These are phyloP conservation scores for Penicillium turbatum DNA, from an alignment of 495 filamentous ascomycete species.

Conservation along the genomic window DNA sequence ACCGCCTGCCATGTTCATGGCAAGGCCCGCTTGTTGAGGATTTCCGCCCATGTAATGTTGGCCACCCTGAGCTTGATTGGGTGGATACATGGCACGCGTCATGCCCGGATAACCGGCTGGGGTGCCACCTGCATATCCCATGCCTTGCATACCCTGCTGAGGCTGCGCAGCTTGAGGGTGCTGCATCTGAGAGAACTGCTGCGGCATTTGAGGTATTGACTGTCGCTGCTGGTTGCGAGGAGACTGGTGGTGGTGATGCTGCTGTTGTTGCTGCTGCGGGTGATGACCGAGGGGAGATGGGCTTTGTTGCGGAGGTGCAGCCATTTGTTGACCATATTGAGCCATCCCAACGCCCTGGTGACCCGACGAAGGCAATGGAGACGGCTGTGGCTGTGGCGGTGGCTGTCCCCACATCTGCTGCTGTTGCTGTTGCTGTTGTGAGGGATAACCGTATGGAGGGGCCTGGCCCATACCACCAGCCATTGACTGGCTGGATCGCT, in stretches of 20 bases:
- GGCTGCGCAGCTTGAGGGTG: slow-evolving; percentile 56
- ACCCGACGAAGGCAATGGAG: slow-evolving; percentile 38
- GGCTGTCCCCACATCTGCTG: slow-evolving; percentile 53
- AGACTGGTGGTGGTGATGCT: slow-evolving; percentile 45
- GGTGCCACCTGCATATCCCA: slow-evolving; percentile 38
- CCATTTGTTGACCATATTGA: slow-evolving; percentile 43
- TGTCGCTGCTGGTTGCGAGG: slow-evolving; percentile 46
- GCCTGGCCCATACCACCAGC: slow-evolving; percentile 36
- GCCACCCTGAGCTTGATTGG: slow-evolving; percentile 35
- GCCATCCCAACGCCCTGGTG: slow-evolving; percentile 42
- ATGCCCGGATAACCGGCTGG: slow-evolving; percentile 37
- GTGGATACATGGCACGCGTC: slow-evolving; percentile 41
- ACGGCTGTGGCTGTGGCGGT: slow-evolving; percentile 52
- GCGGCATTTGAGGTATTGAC: slow-evolving; percentile 38
- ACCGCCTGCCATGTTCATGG: slow-evolving; percentile 38
- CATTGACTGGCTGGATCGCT: slow-evolving; percentile 40
- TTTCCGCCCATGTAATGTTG: slow-evolving; percentile 40
- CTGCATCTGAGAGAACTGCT: slow-evolving; percentile 45
- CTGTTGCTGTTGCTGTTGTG: slow-evolving; percentile 39
- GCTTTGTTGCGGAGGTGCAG: slow-evolving; percentile 36
- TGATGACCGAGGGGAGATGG: slow-evolving; percentile 38
- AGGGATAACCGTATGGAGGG: slow-evolving; percentile 45
- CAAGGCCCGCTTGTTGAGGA: slow-evolving; percentile 38
- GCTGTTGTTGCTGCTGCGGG: slow-evolving; percentile 40
- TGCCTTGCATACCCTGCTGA: slow-evolving; percentile 51